Percentiles rank a stretch among this genome's conserved stretches.
Evolutionary conservation across 192 early-diverging fungal genomes (phyloP).

Genomic region (Phycomyces nitens): DNA sequence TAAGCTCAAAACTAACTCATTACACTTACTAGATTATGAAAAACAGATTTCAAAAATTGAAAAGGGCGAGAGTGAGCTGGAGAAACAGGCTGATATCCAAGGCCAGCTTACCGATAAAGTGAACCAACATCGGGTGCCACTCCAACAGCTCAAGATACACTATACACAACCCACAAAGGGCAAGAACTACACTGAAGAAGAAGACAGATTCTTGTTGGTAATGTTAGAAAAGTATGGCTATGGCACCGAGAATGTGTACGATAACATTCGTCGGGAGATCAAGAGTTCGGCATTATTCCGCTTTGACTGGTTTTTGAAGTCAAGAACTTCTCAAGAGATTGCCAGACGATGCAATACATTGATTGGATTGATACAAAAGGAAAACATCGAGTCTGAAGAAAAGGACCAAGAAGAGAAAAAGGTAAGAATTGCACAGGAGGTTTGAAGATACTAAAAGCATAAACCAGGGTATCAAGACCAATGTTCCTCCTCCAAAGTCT

Average conservation of each 20-base stretch:
- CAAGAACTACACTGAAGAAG: conserved; percentile 92
- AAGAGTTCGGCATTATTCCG: conserved; percentile 78
- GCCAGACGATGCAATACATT: conserved; percentile 81
- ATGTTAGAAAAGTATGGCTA: conserved; percentile 85
- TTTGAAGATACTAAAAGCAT: too few relatives aligned
- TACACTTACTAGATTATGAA: conserved; percentile 63
- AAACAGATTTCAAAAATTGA: conserved; percentile 82
- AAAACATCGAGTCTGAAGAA: conserved; percentile 44
- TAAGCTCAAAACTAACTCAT: neutral
- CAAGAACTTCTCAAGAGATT: conserved; percentile 83
- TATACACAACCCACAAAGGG: conserved; percentile 86
- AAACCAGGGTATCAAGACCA: too few relatives aligned
- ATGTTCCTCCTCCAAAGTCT: too few relatives aligned
- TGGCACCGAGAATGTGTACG: conserved; percentile 89
- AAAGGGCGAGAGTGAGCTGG: conserved; percentile 81
- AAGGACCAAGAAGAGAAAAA: conserved; percentile 34
- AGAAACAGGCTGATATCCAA: conserved; percentile 79
- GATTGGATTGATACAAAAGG: conserved; percentile 63
- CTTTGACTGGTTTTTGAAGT: conserved; percentile 99
- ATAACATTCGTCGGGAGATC: conserved; percentile 85
- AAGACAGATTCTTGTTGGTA: conserved; percentile 95
- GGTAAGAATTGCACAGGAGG: conserved; percentile 14
- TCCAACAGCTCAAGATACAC: conserved; percentile 85
- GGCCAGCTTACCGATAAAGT: conserved; percentile 78
- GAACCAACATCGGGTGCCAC: conserved; percentile 65